These are phyloP conservation scores for Thamnidium elegans DNA, from an alignment of 192 early-diverging fungal species.

Conservation along the genomic window DNA sequence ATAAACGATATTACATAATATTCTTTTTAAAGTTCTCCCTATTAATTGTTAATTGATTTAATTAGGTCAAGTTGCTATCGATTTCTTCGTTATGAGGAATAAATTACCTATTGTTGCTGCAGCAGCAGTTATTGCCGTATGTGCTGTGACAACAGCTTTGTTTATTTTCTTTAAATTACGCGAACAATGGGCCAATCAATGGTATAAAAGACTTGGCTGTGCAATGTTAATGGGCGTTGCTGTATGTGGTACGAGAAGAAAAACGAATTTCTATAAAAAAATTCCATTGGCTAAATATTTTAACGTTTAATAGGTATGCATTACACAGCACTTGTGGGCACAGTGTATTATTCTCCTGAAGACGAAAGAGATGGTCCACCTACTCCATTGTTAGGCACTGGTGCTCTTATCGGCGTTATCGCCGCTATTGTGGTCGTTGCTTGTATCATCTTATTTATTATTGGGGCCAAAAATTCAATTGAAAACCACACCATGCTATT, in stretches of 20 bases:
- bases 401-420: slow-evolving; percentile 23
- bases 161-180: slow-evolving; percentile 49
- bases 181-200: slow-evolving; percentile 42
- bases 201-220: slow-evolving; percentile 46
- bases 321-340: slow-evolving; percentile 37
- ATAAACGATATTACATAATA: not conserved
- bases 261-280: not conserved
- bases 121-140: slow-evolving; percentile 35
- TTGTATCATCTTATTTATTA: slow-evolving; percentile 16
- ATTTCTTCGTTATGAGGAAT: slow-evolving; percentile 23
- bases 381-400: slow-evolving; percentile 2
- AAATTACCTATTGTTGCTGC: slow-evolving; percentile 23
- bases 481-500: not conserved
- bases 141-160: slow-evolving; percentile 38
- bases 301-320: slow-evolving; percentile 34
- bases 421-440: slow-evolving; percentile 25
- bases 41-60: not conserved
- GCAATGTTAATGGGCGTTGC: slow-evolving; percentile 44
- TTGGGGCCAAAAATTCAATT: slow-evolving; percentile 1
- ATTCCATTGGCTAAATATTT: slow-evolving; percentile 6
- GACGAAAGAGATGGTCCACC: slow-evolving; percentile 7
- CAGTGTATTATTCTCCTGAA: slow-evolving; percentile 25
- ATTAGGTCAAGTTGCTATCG: slow-evolving; percentile 39
- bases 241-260: slow-evolving; percentile 36
- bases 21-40: slow-evolving; percentile 1